A percentile compares a stretch with the other conserved stretches of the same genome.
These are phyloP conservation scores for Saururus chinensis DNA, from an alignment of 164 flowering plant genomes.

Conservation along the genomic window DNA sequence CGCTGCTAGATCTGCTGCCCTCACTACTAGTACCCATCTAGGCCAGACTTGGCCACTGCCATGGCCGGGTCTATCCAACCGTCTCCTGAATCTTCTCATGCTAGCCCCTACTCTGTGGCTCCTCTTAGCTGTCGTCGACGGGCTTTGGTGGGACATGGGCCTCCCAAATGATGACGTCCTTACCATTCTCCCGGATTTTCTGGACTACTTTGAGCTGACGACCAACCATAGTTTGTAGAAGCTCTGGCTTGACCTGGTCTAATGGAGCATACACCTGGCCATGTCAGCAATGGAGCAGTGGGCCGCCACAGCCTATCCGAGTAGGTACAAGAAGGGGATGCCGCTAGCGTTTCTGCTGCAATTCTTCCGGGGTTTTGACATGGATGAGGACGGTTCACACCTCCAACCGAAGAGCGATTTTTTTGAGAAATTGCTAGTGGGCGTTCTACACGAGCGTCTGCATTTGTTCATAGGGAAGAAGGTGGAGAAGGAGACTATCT, in stretches of 20 bases:
- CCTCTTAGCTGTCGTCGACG: conserved; percentile 43
- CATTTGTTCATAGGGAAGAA: conserved; percentile 65
- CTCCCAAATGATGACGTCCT: conserved; percentile 51
- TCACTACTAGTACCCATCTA: too few species aligned
- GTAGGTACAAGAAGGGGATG: conserved; percentile 28
- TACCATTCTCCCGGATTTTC: conserved; percentile 51
- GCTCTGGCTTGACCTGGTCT: conserved; percentile 60
- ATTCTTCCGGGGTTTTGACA: conserved; percentile 56
- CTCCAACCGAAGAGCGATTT: conserved; percentile 50
- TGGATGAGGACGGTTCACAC: conserved; percentile 70
- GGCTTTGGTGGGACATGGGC: conserved; percentile 71
- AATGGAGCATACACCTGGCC: conserved; percentile 60
- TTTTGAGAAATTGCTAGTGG: conserved; percentile 78
- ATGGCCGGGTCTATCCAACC: conserved; percentile 39
- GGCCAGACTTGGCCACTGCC: too few species aligned
- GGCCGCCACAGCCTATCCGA: conserved; percentile 8
- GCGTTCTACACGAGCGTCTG: conserved; percentile 70
- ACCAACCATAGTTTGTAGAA: neutral
- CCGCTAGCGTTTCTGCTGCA: conserved; percentile 46
- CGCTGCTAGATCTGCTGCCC: too few species aligned
- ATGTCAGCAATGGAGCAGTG: conserved; percentile 48
- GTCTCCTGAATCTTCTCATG: conserved; percentile 75
- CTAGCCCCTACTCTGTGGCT: conserved; percentile 32
- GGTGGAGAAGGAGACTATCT: conserved; percentile 50
- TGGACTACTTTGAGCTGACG: conserved; percentile 54